Percentiles rank a stretch among this genome's conserved stretches.
phyloP scores from a whole-genome alignment of 441 rosid species.

The Daphne laureola region DNA sequence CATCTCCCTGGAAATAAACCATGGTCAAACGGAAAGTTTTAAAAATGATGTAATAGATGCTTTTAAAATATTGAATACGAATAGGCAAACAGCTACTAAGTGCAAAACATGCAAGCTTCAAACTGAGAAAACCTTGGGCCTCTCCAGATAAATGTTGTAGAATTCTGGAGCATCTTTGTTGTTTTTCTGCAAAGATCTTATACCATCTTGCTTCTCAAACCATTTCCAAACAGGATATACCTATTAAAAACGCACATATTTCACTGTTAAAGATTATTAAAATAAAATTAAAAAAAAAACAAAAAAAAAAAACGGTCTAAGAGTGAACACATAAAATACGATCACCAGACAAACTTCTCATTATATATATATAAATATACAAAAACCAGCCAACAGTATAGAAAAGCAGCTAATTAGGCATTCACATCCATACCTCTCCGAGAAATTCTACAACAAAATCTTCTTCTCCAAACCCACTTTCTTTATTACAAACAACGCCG shows the following conservation, averaged over 20 bases:
- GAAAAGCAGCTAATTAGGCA: background rate
- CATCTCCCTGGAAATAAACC: constrained; percentile 75
- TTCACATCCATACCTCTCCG: constrained; percentile 81
- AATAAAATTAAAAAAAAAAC: no score
- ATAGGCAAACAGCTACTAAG: constrained; percentile 2
- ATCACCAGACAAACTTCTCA: constrained; percentile 6
- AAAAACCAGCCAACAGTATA: constrained; percentile 13
- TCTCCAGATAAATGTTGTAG: constrained; percentile 97
- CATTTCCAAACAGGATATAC: constrained; percentile 99
- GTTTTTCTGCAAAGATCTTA: constrained; percentile 89
- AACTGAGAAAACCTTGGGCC: constrained; percentile 78
- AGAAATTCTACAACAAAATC: constrained; percentile 98
- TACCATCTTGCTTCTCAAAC: constrained; percentile 99
- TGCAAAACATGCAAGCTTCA: constrained; percentile 10
- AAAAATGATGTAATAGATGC: background rate
- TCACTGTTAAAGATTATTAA: constrained; percentile 14
- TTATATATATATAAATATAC: no score
- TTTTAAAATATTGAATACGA: background rate
- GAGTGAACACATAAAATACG: constrained; percentile 5
- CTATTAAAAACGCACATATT: constrained; percentile 33
- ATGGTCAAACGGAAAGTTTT: constrained; percentile 17
- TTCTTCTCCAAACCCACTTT: constrained; percentile 85
- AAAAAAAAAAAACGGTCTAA: constrained; percentile 2
- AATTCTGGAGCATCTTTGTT: constrained; percentile 98
- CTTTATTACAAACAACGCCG: constrained; percentile 97